A percentile compares a stretch with the other conserved stretches of the same genome.
phyloP scores from a whole-genome alignment of 306 rosid genomes.

The Casuarina cunninghamiana region DNA sequence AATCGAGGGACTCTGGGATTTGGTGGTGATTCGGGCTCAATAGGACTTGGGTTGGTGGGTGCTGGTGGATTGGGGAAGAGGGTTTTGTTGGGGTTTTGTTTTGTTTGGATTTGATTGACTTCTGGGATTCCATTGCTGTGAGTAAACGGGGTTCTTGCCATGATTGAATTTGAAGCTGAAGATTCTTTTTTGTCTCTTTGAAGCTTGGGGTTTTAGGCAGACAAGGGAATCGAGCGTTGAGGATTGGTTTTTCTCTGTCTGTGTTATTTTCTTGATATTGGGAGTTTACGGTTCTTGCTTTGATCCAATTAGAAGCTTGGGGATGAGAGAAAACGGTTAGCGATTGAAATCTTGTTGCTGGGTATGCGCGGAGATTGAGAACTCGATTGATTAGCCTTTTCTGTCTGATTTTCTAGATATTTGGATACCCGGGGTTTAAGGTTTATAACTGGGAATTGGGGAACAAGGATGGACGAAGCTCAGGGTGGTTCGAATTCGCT shows the following conservation, averaged over 20 bases:
- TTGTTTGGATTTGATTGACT: not conserved
- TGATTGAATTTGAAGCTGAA: not conserved
- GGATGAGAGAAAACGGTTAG: not conserved
- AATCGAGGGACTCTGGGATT: not conserved
- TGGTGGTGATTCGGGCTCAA: not conserved
- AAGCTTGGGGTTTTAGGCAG: too few relatives aligned
- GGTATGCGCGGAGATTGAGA: constrained; percentile 15
- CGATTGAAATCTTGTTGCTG: not conserved
- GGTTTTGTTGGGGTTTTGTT: constrained; percentile 4
- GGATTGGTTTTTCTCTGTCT: too few relatives aligned
- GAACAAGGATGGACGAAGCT: constrained; percentile 67
- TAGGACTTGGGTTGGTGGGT: not conserved
- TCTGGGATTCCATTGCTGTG: not conserved
- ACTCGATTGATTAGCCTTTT: constrained; percentile 5
- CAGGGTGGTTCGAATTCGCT: constrained; percentile 56
- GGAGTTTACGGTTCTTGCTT: too few relatives aligned
- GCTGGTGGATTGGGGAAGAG: not conserved
- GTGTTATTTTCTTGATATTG: too few relatives aligned
- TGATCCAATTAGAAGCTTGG: not conserved
- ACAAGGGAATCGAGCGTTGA: too few relatives aligned
- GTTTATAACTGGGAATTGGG: constrained; percentile 30
- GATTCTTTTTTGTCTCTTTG: too few relatives aligned
- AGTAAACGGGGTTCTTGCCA: not conserved
- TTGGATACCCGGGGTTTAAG: constrained; percentile 12
- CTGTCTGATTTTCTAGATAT: not conserved